Conservation (phyloP, 169 alveolate genomes). For the Cryptosporidium parvum region DNA sequence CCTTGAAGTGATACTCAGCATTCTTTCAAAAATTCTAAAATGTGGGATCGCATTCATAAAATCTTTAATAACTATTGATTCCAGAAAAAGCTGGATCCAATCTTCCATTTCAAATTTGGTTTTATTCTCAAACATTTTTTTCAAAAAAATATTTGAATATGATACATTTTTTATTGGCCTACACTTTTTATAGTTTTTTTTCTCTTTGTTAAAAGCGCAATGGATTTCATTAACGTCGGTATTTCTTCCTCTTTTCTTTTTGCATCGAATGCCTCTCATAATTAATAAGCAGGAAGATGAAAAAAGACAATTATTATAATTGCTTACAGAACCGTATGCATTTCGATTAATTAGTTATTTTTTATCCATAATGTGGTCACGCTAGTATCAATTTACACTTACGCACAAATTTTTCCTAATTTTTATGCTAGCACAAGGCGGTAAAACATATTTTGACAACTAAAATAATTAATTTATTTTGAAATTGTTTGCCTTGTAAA, state of each 20-base stretch:
- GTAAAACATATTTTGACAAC: constrained; percentile 5
- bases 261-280: background rate
- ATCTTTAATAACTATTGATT: constrained; percentile 30
- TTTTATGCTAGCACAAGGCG: constrained; percentile 24
- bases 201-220: background rate
- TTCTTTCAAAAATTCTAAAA: constrained; percentile 57
- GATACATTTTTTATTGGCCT: background rate
- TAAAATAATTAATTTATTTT: background rate
- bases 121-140: constrained; percentile 36
- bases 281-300: background rate
- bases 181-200: background rate
- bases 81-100: constrained; percentile 28
- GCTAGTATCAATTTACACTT: constrained; percentile 13
- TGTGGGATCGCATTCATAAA: constrained; percentile 50
- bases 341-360: background rate
- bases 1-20: constrained; percentile 61
- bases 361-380: background rate
- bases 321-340: background rate
- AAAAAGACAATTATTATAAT: background rate
- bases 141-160: constrained; percentile 19
- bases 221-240: background rate
- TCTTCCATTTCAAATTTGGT: constrained; percentile 14
- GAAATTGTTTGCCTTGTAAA: background rate
- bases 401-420: constrained; percentile 16
- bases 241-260: background rate